These are phyloP conservation scores for Musa balbisiana DNA, from an alignment of 202 grass and related monocot genomes.

Conservation along the genomic window DNA sequence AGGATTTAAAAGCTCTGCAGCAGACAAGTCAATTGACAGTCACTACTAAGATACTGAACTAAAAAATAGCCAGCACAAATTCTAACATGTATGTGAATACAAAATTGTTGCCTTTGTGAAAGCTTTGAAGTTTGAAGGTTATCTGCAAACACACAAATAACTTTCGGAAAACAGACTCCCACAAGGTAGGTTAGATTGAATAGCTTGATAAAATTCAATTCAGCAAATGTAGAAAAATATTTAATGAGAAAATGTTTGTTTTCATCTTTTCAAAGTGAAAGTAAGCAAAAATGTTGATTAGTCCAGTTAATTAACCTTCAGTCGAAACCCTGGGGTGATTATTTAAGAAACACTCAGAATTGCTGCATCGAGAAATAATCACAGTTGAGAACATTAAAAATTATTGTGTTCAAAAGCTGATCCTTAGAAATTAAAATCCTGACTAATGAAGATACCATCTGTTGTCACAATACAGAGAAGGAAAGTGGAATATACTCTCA, in stretches of 20 bases:
- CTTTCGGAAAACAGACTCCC: background rate
- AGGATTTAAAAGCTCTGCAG: slow-evolving; percentile 37
- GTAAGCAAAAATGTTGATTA: background rate
- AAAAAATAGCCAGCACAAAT: background rate
- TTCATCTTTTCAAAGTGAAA: no score
- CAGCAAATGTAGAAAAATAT: background rate
- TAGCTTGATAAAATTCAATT: background rate
- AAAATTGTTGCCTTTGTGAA: background rate
- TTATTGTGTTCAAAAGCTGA: background rate
- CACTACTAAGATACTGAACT: background rate
- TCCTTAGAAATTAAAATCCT: background rate
- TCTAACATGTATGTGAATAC: background rate
- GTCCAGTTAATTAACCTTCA: background rate
- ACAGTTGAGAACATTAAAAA: background rate
- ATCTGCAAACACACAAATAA: background rate
- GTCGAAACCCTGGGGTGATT: background rate
- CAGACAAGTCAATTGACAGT: background rate
- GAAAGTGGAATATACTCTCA: background rate
- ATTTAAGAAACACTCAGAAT: background rate
- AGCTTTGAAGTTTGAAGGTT: no score
- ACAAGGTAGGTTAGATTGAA: background rate
- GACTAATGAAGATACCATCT: background rate
- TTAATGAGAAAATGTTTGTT: no score
- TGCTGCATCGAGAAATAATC: background rate
- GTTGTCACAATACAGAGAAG: background rate